These are phyloP conservation scores for Capsicum rhomboideum DNA, from an alignment of 257 asterid species.

Conservation along the genomic window DNA sequence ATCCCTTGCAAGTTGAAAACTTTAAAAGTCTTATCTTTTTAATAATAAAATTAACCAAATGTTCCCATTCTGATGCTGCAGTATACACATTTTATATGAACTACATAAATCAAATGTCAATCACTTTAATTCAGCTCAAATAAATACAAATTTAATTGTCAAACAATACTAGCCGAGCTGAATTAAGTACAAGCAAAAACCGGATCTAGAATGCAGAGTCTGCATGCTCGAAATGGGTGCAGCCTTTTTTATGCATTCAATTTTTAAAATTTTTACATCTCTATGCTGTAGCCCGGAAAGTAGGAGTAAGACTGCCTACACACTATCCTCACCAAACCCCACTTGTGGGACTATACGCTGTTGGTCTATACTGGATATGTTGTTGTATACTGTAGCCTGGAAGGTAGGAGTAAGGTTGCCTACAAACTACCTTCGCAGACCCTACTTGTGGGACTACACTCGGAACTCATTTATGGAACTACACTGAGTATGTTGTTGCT, in stretches of 20 bases:
- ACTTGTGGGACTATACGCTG: not conserved
- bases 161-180: not conserved
- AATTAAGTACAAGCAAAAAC: not conserved
- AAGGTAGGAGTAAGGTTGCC: not conserved
- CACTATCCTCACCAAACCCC: not conserved
- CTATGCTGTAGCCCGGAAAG: no score
- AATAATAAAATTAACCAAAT: not conserved
- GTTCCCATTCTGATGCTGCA: not conserved
- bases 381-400: not conserved
- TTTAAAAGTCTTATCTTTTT: not conserved
- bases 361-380: not conserved
- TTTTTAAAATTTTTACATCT: no score
- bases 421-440: not conserved
- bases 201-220: not conserved
- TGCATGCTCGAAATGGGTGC: not conserved
- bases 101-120: not conserved
- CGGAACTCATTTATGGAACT: not conserved
- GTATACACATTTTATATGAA: not conserved
- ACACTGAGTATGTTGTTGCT: not conserved
- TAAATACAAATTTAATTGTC: not conserved
- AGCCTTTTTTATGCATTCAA: not conserved
- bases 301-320: no score
- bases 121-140: not conserved
- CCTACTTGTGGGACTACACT: no score
- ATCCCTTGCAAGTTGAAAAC: not conserved